A percentile compares a stretch with the other conserved stretches of the same genome.
Evolutionary conservation across 495 filamentous ascomycete species (phyloP).

Genomic region (Penicillium coprophilum): DNA sequence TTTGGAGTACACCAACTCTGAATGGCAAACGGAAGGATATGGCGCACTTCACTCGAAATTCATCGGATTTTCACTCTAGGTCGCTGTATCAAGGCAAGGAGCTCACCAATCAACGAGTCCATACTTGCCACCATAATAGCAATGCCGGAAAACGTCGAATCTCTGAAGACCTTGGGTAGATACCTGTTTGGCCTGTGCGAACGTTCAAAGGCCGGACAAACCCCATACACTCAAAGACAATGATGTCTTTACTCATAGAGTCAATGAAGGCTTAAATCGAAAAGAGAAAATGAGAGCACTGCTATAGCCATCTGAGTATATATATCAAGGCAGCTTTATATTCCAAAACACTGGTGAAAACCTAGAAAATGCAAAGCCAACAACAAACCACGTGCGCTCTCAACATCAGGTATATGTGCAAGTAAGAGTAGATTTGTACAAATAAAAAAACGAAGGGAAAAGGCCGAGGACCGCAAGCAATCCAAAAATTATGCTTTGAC

Average conservation of each 20-base stretch:
- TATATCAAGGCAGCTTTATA: background rate
- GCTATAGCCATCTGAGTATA: background rate
- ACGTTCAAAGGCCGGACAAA: background rate
- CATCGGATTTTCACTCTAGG: too few species aligned
- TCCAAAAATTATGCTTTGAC: slow-evolving; percentile 19
- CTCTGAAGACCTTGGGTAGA: too few species aligned
- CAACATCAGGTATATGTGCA: slow-evolving; percentile 11
- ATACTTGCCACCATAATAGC: too few species aligned
- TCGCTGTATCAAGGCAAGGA: too few species aligned
- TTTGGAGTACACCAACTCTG: too few species aligned
- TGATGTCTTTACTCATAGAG: background rate
- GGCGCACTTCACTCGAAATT: too few species aligned
- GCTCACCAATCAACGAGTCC: too few species aligned
- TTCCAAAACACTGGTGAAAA: background rate
- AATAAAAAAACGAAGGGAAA: slow-evolving; percentile 3
- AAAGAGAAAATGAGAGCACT: background rate
- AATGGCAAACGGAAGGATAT: too few species aligned
- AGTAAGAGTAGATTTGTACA: slow-evolving; percentile 16
- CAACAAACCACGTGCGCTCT: background rate
- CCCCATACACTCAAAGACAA: background rate
- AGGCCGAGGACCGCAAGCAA: background rate
- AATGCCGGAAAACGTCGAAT: too few species aligned
- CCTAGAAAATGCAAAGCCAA: slow-evolving; percentile 3
- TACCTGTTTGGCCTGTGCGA: too few species aligned
- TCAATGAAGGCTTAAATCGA: background rate